These are phyloP conservation scores for Ettlia oleoabundans DNA, from an alignment of 139 green algal genomes.

Conservation along the genomic window DNA sequence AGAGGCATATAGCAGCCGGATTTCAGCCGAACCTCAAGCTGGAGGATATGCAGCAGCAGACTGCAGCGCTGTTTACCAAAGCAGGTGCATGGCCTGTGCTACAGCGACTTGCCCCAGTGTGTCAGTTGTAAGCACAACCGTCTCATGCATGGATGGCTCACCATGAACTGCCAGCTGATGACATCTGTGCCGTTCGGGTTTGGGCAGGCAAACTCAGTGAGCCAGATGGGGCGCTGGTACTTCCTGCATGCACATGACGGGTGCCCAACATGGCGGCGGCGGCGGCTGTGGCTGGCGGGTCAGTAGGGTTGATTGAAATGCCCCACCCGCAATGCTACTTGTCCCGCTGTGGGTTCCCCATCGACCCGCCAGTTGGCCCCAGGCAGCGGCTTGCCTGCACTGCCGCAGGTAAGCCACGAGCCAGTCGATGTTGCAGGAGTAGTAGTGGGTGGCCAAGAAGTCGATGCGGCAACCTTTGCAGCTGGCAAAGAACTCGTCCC, in stretches of 20 bases:
- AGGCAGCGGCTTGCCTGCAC: conserved; percentile 1
- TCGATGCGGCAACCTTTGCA: conserved; percentile 39
- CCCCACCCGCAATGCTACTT: background rate
- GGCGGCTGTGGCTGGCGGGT: background rate
- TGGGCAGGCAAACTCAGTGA: conserved; percentile 42
- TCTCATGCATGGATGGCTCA: too few relatives aligned
- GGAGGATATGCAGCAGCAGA: background rate
- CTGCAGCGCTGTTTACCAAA: too few relatives aligned
- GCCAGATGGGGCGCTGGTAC: conserved; percentile 37
- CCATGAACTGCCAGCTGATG: conserved; percentile 6
- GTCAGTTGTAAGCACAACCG: too few relatives aligned
- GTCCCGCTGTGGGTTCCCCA: background rate
- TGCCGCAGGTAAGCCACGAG: conserved; percentile 2
- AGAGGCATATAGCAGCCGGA: too few relatives aligned
- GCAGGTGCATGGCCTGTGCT: background rate
- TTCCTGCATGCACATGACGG: conserved; percentile 36
- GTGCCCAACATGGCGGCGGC: too few relatives aligned
- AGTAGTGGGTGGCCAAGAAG: conserved; percentile 36
- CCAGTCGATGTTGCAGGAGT: conserved; percentile 22
- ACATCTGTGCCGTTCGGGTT: conserved; percentile 10
- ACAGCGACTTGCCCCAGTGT: too few relatives aligned
- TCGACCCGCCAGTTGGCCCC: background rate
- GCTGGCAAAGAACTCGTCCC: conserved; percentile 34
- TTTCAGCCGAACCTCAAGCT: too few relatives aligned
- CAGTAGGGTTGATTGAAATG: background rate